These are phyloP conservation scores for Serendipita sp. DNA, from an alignment of 768 basidiomycete species.

Conservation along the genomic window DNA sequence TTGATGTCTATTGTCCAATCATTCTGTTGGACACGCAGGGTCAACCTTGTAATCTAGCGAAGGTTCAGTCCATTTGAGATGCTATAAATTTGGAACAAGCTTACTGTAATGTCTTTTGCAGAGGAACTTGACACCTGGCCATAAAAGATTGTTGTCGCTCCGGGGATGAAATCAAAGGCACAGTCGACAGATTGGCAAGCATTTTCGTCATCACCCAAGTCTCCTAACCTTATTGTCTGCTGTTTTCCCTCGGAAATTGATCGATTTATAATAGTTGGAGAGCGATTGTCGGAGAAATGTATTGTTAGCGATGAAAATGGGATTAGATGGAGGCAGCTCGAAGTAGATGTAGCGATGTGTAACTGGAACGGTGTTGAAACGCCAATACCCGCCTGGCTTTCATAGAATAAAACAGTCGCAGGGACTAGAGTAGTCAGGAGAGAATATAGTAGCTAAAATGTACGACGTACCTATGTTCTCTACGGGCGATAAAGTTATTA, in stretches of 20 bases:
- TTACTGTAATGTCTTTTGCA: too few species aligned
- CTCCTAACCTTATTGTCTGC: background rate
- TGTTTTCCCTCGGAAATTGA: background rate
- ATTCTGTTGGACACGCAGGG: constrained; percentile 39
- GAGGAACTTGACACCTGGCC: constrained; percentile 4
- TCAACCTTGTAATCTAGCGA: constrained; percentile 17
- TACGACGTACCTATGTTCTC: constrained; percentile 44
- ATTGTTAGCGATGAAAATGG: constrained; percentile 47
- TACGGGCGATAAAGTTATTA: constrained; percentile 48
- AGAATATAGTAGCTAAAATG: background rate
- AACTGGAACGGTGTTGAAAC: constrained; percentile 63
- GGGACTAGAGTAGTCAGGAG: constrained; percentile 34
- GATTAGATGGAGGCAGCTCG: constrained; percentile 36
- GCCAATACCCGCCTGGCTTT: constrained; percentile 39
- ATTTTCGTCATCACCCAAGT: background rate
- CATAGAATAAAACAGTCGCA: constrained; percentile 56
- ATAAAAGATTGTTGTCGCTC: constrained; percentile 21
- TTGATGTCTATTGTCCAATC: constrained; percentile 55
- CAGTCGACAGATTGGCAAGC: constrained; percentile 17
- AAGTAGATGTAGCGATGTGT: constrained; percentile 35
- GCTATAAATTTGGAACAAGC: constrained; percentile 20
- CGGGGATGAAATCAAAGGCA: constrained; percentile 42
- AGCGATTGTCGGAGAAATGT: constrained; percentile 34
- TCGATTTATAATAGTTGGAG: constrained; percentile 40
- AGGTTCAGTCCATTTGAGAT: constrained; percentile 15